phyloP scores from a whole-genome alignment of 2,329 filamentous ascomycete species.

The Fusarium vanettenii region DNA sequence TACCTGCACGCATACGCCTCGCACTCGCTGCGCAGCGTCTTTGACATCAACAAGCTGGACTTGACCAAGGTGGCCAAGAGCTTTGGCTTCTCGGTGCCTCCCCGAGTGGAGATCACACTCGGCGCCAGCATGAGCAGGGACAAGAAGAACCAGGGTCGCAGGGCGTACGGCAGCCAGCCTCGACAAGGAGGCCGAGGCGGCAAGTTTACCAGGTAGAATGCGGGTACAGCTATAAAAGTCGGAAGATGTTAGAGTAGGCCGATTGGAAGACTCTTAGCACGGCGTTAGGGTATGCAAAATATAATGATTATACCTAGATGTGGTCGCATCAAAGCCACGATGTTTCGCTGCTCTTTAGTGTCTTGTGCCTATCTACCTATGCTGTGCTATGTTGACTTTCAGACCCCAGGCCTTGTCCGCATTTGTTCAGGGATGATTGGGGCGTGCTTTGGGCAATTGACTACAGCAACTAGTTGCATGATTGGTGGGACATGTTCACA shows the following conservation, averaged over 20 bases:
- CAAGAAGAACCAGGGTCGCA: slow-evolving; percentile 70
- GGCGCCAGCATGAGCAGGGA: slow-evolving; percentile 82
- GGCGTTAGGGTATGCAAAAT: slow-evolving; percentile 47
- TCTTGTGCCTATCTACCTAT: background rate
- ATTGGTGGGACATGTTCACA: background rate
- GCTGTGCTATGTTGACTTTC: background rate
- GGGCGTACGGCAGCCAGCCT: slow-evolving; percentile 84
- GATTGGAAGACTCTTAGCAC: slow-evolving; percentile 43
- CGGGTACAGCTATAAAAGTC: slow-evolving; percentile 3
- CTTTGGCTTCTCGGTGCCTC: slow-evolving; percentile 83
- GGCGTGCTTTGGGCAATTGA: background rate
- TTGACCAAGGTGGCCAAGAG: slow-evolving; percentile 85
- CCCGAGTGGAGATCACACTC: slow-evolving; percentile 85
- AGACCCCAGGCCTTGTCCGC: background rate
- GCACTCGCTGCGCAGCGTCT: slow-evolving; percentile 68
- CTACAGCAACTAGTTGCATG: background rate
- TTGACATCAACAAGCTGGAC: slow-evolving; percentile 87
- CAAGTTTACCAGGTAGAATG: slow-evolving; percentile 41
- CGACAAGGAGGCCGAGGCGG: slow-evolving; percentile 60
- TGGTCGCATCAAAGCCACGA: slow-evolving; percentile 23
- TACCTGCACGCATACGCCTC: slow-evolving; percentile 97
- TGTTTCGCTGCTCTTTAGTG: slow-evolving; percentile 17
- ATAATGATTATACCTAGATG: slow-evolving; percentile 39
- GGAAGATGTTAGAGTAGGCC: slow-evolving; percentile 26
- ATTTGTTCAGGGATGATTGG: background rate